Base-by-base conservation (phyloP, 2,329 filamentous ascomycete genomes). In the Xylogone sp. region DNA sequence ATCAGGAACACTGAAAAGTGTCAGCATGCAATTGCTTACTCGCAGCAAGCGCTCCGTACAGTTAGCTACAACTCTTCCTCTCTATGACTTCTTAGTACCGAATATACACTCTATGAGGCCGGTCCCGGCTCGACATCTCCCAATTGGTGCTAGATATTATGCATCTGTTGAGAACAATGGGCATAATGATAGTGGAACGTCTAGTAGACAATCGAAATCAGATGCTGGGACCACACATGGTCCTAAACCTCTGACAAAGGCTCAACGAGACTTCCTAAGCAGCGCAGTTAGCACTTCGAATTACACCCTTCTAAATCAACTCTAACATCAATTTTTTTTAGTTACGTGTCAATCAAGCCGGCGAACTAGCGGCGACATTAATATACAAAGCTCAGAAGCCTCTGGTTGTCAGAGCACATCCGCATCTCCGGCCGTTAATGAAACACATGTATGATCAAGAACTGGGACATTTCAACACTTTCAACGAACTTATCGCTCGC, bases 391-490 rank as follows among this genome's bases (percentile, higher is more conserved):
- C 90, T 2, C 94, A 99, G 70, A 93, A 84, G 1, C 90, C 92
- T 1, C 82, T 86, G n/a, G 74, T 97, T 48, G 77, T 90, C 51
- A 81, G 82, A 58, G 82, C 86, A 3, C 86, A 97, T 68, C 93
- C 94, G 1, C 88, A 96, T 66, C 84, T 99, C 18, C 86, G 90
- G 6, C 87, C 90, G 0, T 74, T 97, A 27, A 96, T 99, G 90
- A 83, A 86, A 62, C 94, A 97, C 78, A 99, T 99, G 94, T 92
- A 96, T 75, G 90, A 94, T 63, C 94, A 99, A 69, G 94, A 99
- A 75, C 90, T 83, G 12, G 87, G 84, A 8, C 94, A 99, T 70
- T 84, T 97, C 61, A 71, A 75, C 3, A 94, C 86, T 31, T 99
- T 97, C 79, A 96, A 96, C 70, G 64, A 75, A 2, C 79, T 97